Conservation (phyloP, 345 rosid genomes). For the Nephelium lappaceum region DNA sequence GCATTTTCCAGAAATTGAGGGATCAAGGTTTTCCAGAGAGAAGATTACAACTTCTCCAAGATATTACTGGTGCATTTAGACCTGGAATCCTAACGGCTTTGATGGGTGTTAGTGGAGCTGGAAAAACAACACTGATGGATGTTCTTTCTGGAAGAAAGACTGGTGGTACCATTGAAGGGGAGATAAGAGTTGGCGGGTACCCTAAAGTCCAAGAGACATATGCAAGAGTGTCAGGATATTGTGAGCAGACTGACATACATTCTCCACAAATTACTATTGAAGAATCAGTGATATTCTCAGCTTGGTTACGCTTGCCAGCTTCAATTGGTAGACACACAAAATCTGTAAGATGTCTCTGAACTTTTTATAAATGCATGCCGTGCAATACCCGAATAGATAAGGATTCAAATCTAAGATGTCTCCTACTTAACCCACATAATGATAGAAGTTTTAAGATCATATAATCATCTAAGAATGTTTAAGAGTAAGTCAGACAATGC, state of each 20-base stretch:
- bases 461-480: no score
- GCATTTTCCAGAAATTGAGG: slow-evolving; percentile 24
- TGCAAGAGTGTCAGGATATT: slow-evolving; percentile 51
- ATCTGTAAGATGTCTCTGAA: slow-evolving; percentile 36
- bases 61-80: slow-evolving; percentile 45
- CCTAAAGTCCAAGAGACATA: slow-evolving; percentile 48
- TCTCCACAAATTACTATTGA: slow-evolving; percentile 46
- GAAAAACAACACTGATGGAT: slow-evolving; percentile 55
- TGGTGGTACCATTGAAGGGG: slow-evolving; percentile 41
- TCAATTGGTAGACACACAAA: slow-evolving; percentile 31
- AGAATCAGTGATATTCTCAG: slow-evolving; percentile 47
- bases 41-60: slow-evolving; percentile 41
- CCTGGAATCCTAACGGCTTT: slow-evolving; percentile 52
- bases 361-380: no score
- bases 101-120: slow-evolving; percentile 54
- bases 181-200: slow-evolving; percentile 44
- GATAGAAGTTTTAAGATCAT: no score
- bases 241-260: slow-evolving; percentile 50
- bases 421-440: no score
- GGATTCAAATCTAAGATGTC: slow-evolving; percentile 25
- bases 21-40: slow-evolving; percentile 34
- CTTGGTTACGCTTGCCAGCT: slow-evolving; percentile 43
- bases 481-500: no score
- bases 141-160: slow-evolving; percentile 63
- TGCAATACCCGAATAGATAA: no score